Evolutionary conservation across 306 rosid species (phyloP), one percentile per base, ranked within the genome.

Genomic region (Heteromeles arbutifolia): DNA sequence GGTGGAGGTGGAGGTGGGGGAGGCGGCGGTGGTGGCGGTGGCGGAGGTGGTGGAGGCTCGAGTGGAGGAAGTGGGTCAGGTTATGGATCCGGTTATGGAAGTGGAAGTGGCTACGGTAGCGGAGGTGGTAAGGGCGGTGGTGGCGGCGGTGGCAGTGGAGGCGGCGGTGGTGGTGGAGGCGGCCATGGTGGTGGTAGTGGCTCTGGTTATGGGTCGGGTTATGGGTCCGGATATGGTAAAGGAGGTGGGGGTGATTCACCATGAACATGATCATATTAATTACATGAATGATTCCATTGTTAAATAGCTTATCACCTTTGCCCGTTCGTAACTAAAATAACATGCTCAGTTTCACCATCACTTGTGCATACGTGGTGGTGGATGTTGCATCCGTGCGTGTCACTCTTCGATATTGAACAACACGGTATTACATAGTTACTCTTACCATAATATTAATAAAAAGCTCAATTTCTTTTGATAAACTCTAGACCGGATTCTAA

Each of bases 141-240:
- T 4, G 64, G 77, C 2, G 87, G 92, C 0, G 66, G 77, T 0
- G 88, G 90, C 0, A 10, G 63, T 0, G 85, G 91, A 1, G 82
- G 86, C 0, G 26, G 80, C 0, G 44, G 83, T 0, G 85, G 84
- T 0, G 87, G 89, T 0, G 86, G 87, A 0, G 81, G 73, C 0
- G 78, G 82, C 0, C 79, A 80, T 0, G 85, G 86, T 0, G 86
- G 93, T 0, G 85, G 89, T 0, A 83, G 88, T 0, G 80, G 86
- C 0, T 83, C 84, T 0, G 77, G 63, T 6, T 87, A 65, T 9
- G 94, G 90, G 7, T 18, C 72, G 6, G 90, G 93, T 8, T 87
- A 66, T 32, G 92, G 92, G 1, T 84, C 84, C 3, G 86, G 86
- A 22, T 58, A 69, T 1, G 96, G 93, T 26, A 76, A 78, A 9